Conservation (phyloP, 495 filamentous ascomycete species). For the Friedmanniomyces simplex region DNA sequence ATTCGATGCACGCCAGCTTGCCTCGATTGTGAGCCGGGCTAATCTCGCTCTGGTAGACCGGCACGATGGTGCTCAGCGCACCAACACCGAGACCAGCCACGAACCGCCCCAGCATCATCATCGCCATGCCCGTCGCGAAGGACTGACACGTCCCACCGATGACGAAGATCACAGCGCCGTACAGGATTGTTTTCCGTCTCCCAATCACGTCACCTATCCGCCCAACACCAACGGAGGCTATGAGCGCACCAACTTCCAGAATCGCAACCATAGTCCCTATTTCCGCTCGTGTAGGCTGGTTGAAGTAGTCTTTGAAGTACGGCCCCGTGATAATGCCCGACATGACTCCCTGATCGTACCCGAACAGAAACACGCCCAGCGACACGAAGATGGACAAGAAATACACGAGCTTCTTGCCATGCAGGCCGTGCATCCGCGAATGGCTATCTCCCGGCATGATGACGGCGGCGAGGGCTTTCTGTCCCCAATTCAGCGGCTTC, state of each 20-base stretch:
- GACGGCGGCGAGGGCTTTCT: conserved; percentile 63
- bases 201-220: conserved; percentile 86
- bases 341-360: conserved; percentile 99
- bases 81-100: conserved; percentile 91
- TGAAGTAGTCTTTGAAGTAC: conserved; percentile 84
- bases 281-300: conserved; percentile 70
- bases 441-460: conserved; percentile 68
- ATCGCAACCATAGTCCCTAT: conserved; percentile 96
- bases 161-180: conserved; percentile 86
- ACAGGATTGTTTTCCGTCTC: conserved; percentile 80
- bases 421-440: conserved; percentile 72
- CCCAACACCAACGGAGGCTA: conserved; percentile 82
- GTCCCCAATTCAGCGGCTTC: conserved; percentile 49
- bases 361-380: conserved; percentile 92
- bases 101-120: conserved; percentile 89
- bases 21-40: conserved; percentile 93
- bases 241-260: conserved; percentile 83
- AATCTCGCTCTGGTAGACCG: conserved; percentile 97
- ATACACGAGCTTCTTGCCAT: conserved; percentile 93
- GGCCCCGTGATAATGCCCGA: conserved; percentile 92
- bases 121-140: conserved; percentile 67
- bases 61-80: conserved; percentile 90
- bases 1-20: conserved; percentile 94
- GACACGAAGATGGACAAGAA: conserved; percentile 98
- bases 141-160: conserved; percentile 80